Evolutionary conservation across 2,329 filamentous ascomycete species (phyloP).

Genomic region (Penicillium olsonii): DNA sequence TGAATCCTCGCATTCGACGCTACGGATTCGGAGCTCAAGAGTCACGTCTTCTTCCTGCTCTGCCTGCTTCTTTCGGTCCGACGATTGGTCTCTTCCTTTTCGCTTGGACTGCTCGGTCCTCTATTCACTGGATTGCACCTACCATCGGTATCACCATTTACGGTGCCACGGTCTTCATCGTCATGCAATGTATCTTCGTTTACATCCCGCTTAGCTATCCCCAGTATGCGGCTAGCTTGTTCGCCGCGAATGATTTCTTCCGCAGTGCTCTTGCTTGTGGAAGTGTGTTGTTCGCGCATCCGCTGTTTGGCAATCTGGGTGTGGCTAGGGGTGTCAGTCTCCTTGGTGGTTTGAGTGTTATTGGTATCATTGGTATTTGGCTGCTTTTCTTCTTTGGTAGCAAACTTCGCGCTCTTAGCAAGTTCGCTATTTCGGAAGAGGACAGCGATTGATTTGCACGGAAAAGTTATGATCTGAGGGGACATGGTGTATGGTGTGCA

Average conservation of each 20-base stretch:
- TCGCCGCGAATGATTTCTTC: slow-evolving; percentile 41
- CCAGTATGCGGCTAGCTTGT: slow-evolving; percentile 36
- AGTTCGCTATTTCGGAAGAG: slow-evolving; percentile 29
- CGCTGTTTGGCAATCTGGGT: slow-evolving; percentile 37
- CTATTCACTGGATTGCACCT: slow-evolving; percentile 39
- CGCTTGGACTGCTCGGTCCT: slow-evolving; percentile 26
- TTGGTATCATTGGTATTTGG: slow-evolving; percentile 37
- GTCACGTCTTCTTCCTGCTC: slow-evolving; percentile 55
- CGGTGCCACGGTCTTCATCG: slow-evolving; percentile 37
- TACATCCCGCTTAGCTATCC: slow-evolving; percentile 41
- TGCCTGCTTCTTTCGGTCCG: slow-evolving; percentile 55
- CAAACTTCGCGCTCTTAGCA: slow-evolving; percentile 33
- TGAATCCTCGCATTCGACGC: slow-evolving; percentile 53
- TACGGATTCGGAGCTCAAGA: slow-evolving; percentile 57
- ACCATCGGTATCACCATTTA: slow-evolving; percentile 46
- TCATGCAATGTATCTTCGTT: slow-evolving; percentile 47
- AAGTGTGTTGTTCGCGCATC: slow-evolving; percentile 34
- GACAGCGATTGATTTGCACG: background rate
- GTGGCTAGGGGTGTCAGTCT: slow-evolving; percentile 36
- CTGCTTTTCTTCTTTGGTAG: slow-evolving; percentile 34
- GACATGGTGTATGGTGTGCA: too few species aligned
- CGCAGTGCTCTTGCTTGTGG: slow-evolving; percentile 27
- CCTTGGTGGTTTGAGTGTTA: slow-evolving; percentile 39
- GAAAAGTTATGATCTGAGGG: too few species aligned
- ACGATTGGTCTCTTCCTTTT: slow-evolving; percentile 63